A percentile compares a stretch with the other conserved stretches of the same genome.
Evolutionary conservation across 2,329 filamentous ascomycete genomes (phyloP).

Genomic region (Pseudogymnoascus sp.): DNA sequence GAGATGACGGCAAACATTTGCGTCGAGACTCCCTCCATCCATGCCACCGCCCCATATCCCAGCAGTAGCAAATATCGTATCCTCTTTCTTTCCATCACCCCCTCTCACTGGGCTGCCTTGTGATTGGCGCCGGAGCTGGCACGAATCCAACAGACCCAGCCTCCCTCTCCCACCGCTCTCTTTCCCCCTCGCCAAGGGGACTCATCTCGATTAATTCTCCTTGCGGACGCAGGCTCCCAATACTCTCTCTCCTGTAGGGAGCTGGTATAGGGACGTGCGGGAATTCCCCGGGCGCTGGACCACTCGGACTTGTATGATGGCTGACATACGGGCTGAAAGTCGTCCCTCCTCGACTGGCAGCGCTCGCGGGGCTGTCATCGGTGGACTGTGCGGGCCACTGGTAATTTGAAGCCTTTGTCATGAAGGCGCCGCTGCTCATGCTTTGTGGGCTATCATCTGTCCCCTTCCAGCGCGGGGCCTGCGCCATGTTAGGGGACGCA

Average conservation of each 20-base stretch:
- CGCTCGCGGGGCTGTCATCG: not conserved
- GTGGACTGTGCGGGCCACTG: not conserved
- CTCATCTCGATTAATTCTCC: constrained; percentile 3
- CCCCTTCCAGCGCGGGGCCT: not conserved
- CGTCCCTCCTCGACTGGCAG: not conserved
- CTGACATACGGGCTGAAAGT: not conserved
- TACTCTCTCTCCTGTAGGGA: not conserved
- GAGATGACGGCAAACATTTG: not conserved
- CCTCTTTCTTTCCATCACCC: not conserved
- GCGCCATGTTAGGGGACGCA: not conserved
- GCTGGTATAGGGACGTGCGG: not conserved
- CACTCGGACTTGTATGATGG: not conserved
- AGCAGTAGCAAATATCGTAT: not conserved
- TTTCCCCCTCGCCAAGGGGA: not conserved
- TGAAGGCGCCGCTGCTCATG: not conserved
- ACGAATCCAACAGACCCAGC: not conserved
- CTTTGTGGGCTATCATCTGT: not conserved
- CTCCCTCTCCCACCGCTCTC: not conserved
- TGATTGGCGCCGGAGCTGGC: not conserved
- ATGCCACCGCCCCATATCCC: not conserved
- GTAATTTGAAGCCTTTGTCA: not conserved
- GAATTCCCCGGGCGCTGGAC: not conserved
- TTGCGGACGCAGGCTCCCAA: not conserved
- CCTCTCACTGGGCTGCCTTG: not conserved
- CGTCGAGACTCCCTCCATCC: not conserved